Percentiles rank a stretch among this genome's conserved stretches.
These are phyloP conservation scores for Samsoniella hepiali DNA, from an alignment of 2,329 filamentous ascomycete genomes.

Conservation along the genomic window DNA sequence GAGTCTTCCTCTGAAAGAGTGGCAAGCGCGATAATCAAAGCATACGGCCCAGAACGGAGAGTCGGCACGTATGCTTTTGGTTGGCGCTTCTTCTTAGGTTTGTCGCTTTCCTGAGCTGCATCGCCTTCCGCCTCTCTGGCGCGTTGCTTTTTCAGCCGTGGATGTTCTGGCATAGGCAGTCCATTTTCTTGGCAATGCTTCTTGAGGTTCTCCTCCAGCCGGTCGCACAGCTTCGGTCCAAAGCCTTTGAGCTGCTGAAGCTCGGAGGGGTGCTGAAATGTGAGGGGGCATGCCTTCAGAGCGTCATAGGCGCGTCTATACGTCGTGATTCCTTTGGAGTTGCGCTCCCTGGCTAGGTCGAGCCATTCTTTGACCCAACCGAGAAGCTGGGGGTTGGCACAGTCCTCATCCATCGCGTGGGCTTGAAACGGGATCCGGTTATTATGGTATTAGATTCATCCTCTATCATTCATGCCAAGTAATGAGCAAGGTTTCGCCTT, in stretches of 20 bases:
- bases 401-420: conserved; percentile 15
- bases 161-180: conserved; percentile 62
- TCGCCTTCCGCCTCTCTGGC: conserved; percentile 36
- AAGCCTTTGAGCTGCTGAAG: conserved; percentile 71
- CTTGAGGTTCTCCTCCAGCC: conserved; percentile 60
- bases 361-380: conserved; percentile 76
- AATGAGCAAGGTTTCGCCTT: not conserved
- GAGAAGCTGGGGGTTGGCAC: conserved; percentile 67
- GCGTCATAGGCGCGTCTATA: conserved; percentile 76
- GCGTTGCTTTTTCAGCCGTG: conserved; percentile 40
- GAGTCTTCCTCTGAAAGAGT: conserved; percentile 52
- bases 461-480: not conserved
- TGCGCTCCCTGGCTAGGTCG: conserved; percentile 64
- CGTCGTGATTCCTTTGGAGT: conserved; percentile 66
- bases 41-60: conserved; percentile 72
- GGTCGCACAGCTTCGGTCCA: conserved; percentile 67
- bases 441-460: not conserved
- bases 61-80: conserved; percentile 68
- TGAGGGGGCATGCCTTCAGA: conserved; percentile 69
- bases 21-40: conserved; percentile 64
- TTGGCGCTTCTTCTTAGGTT: conserved; percentile 57
- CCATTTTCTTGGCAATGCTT: conserved; percentile 64
- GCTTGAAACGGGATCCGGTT: not conserved
- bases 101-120: conserved; percentile 10
- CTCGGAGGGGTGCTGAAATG: conserved; percentile 69